These are phyloP conservation scores for Cercospora sp. DNA, from an alignment of 2,329 filamentous ascomycete genomes.

Conservation along the genomic window DNA sequence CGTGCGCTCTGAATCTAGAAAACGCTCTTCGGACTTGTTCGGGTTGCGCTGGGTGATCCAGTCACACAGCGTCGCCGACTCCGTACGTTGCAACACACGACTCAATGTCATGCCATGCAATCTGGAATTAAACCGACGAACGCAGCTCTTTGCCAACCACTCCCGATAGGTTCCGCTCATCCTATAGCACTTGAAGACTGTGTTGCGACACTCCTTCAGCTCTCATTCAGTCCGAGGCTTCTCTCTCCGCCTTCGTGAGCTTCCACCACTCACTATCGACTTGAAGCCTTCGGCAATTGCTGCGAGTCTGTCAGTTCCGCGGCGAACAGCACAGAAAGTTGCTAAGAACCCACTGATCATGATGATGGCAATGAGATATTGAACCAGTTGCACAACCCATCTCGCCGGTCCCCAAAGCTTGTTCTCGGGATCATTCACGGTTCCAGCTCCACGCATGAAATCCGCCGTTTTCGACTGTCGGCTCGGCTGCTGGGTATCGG, in stretches of 20 bases:
- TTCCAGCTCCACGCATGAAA: slow-evolving; percentile 32
- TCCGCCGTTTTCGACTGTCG: slow-evolving; percentile 25
- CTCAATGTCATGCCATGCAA: neutral
- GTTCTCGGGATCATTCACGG: slow-evolving; percentile 31
- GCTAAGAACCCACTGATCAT: slow-evolving; percentile 26
- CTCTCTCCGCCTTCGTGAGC: slow-evolving; percentile 17
- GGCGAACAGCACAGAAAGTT: neutral
- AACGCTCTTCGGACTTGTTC: slow-evolving; percentile 15
- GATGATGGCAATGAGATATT: slow-evolving; percentile 32
- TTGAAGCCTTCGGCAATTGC: slow-evolving; percentile 30
- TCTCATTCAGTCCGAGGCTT: slow-evolving; percentile 1
- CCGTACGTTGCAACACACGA: neutral
- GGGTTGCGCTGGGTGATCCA: slow-evolving; percentile 14
- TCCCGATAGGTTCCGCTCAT: neutral
- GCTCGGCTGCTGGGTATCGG: slow-evolving; percentile 8
- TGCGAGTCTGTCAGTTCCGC: slow-evolving; percentile 12
- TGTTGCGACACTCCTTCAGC: neutral
- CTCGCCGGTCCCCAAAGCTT: slow-evolving; percentile 32
- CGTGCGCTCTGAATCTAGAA: neutral
- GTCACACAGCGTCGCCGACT: slow-evolving; percentile 1
- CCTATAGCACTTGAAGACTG: neutral
- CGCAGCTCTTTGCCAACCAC: slow-evolving; percentile 1
- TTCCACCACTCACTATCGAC: slow-evolving; percentile 26
- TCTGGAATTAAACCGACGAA: slow-evolving; percentile 15
- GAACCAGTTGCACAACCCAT: slow-evolving; percentile 31